A percentile compares a stretch with the other conserved stretches of the same genome.
Evolutionary conservation across 2,329 filamentous ascomycete genomes (phyloP).

Genomic region (Akanthomyces muscarius): DNA sequence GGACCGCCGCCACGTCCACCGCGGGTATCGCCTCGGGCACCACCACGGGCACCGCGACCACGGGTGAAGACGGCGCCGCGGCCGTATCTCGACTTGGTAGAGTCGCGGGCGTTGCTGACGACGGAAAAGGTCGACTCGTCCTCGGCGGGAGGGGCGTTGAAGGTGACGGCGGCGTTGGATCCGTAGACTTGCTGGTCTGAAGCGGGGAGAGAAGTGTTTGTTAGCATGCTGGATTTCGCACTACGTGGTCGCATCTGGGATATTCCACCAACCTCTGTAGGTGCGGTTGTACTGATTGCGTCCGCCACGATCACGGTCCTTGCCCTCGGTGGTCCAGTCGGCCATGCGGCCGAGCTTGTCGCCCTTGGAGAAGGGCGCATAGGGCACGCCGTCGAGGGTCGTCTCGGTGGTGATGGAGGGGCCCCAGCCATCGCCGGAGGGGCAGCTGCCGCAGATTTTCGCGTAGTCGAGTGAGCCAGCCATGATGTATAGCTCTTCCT

Average conservation of each 20-base stretch:
- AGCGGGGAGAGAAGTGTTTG: background rate
- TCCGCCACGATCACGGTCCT: constrained; percentile 74
- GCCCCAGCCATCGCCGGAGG: constrained; percentile 80
- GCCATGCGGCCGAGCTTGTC: constrained; percentile 99
- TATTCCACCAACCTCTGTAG: constrained; percentile 69
- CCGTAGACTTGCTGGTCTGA: constrained; percentile 96
- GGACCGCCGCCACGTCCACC: constrained; percentile 58
- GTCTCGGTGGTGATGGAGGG: constrained; percentile 78
- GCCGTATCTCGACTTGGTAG: constrained; percentile 79
- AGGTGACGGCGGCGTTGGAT: constrained; percentile 77
- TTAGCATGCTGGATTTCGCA: background rate
- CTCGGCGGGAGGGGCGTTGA: constrained; percentile 87
- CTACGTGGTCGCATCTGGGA: background rate
- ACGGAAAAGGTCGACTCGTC: constrained; percentile 98
- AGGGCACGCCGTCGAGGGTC: constrained; percentile 90
- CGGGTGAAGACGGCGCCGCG: constrained; percentile 89
- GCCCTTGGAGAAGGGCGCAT: constrained; percentile 96
- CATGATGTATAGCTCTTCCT: constrained; percentile 29
- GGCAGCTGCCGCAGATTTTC: constrained; percentile 67
- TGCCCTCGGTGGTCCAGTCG: constrained; percentile 91
- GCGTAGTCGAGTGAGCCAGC: constrained; percentile 54
- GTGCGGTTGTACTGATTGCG: constrained; percentile 88
- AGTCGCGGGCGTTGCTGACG: constrained; percentile 89
- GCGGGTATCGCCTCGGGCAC: constrained; percentile 61
- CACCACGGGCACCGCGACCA: constrained; percentile 71